Evolutionary conservation across 371 early-diverging fungal species (phyloP), one percentile per base, ranked within the genome.

Genomic region (Mucor plumbeus): DNA sequence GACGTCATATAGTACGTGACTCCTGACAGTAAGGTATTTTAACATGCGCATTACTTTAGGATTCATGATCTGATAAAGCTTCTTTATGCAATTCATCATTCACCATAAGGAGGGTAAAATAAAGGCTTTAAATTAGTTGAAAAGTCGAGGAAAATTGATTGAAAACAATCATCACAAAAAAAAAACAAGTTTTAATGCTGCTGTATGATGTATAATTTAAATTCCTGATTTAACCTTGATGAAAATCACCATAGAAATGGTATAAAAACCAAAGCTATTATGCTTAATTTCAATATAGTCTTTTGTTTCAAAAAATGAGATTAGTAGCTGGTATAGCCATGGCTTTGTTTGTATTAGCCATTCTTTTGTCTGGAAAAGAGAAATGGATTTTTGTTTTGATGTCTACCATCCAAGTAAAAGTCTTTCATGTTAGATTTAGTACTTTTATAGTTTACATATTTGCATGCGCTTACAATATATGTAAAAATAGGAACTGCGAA

Each of bases 371-470:
- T 50, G 50, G 50, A 26, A 50, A 50, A 7, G 50, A 65, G 7
- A 58, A 65, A 40, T 15, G 19, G 31, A 38, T 17, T 3, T 43
- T 65, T 31, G 40, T 41, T 19, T 53, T 75, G 60, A 41, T 71
- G 33, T 57, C 40, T 33, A 3, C 15, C 19, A 65, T 75, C 10
- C 61, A 65, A 53, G 55, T 33, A 26, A 75, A 75, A 55, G 71
- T 60, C 8, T 75, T 71, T 48, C 71, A 75, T 38, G 75, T 69
- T 69, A 64, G 47, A 19, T 4, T 31, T 13, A 36, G 9, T 13
- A 38, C 15, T 13, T 15, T 13, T 1, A 13, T 44, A 19, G 11
- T 11, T 31, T 15, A 36, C 33, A 26, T 2, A 38, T 38, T 38
- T 38, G 11, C 26, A 59, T 26, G 15, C 1, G 4, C 15, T 34